A percentile compares a stretch with the other conserved stretches of the same genome.
Evolutionary conservation across 805 yeast species (phyloP).

Genomic region (Candida orba): DNA sequence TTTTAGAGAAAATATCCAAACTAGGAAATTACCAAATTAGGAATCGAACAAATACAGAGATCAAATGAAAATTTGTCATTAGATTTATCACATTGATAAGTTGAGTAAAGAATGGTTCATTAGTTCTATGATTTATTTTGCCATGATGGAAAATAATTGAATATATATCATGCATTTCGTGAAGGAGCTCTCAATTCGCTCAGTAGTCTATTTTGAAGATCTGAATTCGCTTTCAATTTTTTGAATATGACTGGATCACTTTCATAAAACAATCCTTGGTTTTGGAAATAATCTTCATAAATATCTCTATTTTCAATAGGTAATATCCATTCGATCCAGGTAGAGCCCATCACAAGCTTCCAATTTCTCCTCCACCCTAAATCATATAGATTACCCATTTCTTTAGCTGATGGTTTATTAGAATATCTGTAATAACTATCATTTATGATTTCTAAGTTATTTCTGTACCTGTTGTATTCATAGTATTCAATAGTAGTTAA

Average conservation of each 20-base stretch:
- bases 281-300: conserved; percentile 24
- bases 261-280: conserved; percentile 46
- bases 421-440: conserved; percentile 31
- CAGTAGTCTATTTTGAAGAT: conserved; percentile 33
- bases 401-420: conserved; percentile 33
- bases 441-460: conserved; percentile 31
- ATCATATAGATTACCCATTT: conserved; percentile 66
- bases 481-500: conserved; percentile 77
- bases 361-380: conserved; percentile 61
- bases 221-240: conserved; percentile 33
- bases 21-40: too few species aligned
- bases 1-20: too few species aligned
- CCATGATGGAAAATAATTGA: too few species aligned
- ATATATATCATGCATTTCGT: too few species aligned
- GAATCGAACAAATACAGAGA: too few species aligned
- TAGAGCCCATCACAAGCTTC: conserved; percentile 65
- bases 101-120: too few species aligned
- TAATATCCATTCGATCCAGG: conserved; percentile 60
- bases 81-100: too few species aligned
- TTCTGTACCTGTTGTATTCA: conserved; percentile 42
- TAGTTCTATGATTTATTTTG: too few species aligned
- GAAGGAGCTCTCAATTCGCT: conserved; percentile 2
- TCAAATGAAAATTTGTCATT: too few species aligned
- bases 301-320: conserved; percentile 38
- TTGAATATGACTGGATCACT: conserved; percentile 37